phyloP scores from a whole-genome alignment of 192 early-diverging fungal genomes.

The Lobosporangium transversale region DNA sequence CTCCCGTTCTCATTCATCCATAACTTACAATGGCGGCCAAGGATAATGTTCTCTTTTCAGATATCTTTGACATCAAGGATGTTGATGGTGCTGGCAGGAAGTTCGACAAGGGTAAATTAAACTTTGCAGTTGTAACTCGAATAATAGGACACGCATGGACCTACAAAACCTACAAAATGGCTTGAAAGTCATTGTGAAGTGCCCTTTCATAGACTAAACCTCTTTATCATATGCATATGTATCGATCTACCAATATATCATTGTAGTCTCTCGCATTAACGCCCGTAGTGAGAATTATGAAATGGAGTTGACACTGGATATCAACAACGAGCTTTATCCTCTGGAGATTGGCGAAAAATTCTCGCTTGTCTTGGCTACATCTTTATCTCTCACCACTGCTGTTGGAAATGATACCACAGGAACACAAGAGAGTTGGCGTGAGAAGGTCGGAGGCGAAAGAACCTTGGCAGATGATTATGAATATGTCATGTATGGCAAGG shows the following conservation, averaged over 20 bases:
- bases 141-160: not conserved
- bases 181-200: too few relatives aligned
- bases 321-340: conserved; percentile 96
- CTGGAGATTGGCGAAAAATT: conserved; percentile 87
- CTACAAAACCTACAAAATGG: not conserved
- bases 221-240: too few relatives aligned
- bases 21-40: conserved; percentile 52
- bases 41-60: conserved; percentile 87
- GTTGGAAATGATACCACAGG: conserved; percentile 59
- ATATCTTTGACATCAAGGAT: conserved; percentile 90
- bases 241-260: not conserved
- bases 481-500: conserved; percentile 98
- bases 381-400: conserved; percentile 71
- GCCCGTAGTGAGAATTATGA: conserved; percentile 87
- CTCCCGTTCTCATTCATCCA: not conserved
- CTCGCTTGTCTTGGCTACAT: conserved; percentile 81
- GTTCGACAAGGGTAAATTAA: conserved; percentile 86
- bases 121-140: not conserved
- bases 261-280: conserved; percentile 85
- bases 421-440: conserved; percentile 76
- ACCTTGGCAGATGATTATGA: conserved; percentile 95
- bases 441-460: conserved; percentile 69
- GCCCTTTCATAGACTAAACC: too few relatives aligned
- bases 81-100: conserved; percentile 90
- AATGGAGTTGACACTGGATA: conserved; percentile 91